phyloP scores from a whole-genome alignment of 2,329 filamentous ascomycete genomes.

The Sphaerulina musiva region DNA sequence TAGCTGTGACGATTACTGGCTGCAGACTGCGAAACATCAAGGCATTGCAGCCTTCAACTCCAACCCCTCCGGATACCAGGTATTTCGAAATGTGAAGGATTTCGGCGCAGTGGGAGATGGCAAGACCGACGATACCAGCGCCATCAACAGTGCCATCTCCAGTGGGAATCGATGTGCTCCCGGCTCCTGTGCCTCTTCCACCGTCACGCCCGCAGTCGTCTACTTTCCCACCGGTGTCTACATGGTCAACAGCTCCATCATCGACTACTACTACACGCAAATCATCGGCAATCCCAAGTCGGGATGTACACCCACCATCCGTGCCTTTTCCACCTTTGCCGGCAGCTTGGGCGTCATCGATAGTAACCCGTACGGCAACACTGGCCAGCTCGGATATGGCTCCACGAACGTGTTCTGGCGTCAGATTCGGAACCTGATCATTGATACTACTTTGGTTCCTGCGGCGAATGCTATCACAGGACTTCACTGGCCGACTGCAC shows the following conservation, averaged over 20 bases:
- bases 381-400: constrained; percentile 33
- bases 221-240: constrained; percentile 57
- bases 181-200: constrained; percentile 39
- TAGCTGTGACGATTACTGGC: constrained; percentile 30
- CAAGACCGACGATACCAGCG: constrained; percentile 51
- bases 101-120: constrained; percentile 44
- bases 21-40: constrained; percentile 44
- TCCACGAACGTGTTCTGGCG: constrained; percentile 59
- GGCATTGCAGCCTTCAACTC: constrained; percentile 45
- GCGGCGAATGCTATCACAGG: constrained; percentile 39
- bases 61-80: constrained; percentile 37
- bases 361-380: constrained; percentile 46
- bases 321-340: constrained; percentile 47
- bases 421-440: constrained; percentile 58
- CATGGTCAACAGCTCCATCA: constrained; percentile 49
- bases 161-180: constrained; percentile 39
- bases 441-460: constrained; percentile 52
- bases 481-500: constrained; percentile 43
- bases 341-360: constrained; percentile 53
- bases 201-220: constrained; percentile 50
- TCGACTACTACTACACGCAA: constrained; percentile 59
- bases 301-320: constrained; percentile 47
- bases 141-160: constrained; percentile 45
- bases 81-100: constrained; percentile 47
- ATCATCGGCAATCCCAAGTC: constrained; percentile 54